Evolutionary conservation across 768 basidiomycete species (phyloP).

Genomic region (Plicaturopsis crispa): DNA sequence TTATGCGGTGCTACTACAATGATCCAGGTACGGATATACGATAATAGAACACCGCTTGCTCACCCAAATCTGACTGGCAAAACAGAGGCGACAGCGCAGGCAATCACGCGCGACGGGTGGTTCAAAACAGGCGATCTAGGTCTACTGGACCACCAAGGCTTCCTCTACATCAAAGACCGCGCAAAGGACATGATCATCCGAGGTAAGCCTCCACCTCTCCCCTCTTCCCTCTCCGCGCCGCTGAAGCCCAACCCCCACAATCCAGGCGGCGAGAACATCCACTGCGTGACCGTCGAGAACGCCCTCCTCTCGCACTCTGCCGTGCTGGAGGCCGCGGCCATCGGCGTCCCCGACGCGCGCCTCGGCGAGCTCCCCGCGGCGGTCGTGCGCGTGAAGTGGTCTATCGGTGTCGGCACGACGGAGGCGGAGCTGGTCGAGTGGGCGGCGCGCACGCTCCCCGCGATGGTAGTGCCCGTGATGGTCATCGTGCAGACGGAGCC

Average conservation of each 20-base stretch:
- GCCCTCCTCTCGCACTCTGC: slow-evolving; percentile 14
- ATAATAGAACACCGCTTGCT: too few relatives aligned
- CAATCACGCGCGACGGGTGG: slow-evolving; percentile 49
- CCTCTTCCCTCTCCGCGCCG: too few relatives aligned
- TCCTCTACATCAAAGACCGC: slow-evolving; percentile 52
- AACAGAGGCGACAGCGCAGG: slow-evolving; percentile 37
- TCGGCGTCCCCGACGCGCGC: slow-evolving; percentile 15
- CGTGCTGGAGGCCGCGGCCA: slow-evolving; percentile 13
- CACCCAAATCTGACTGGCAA: too few relatives aligned
- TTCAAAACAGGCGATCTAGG: slow-evolving; percentile 49
- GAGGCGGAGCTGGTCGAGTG: too few relatives aligned
- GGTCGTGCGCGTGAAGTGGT: slow-evolving; percentile 10
- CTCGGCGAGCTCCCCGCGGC: slow-evolving; percentile 16
- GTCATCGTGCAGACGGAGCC: slow-evolving; percentile 37
- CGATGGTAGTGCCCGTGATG: slow-evolving; percentile 58
- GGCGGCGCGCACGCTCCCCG: slow-evolving; percentile 31
- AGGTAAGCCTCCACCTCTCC: too few relatives aligned
- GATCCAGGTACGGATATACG: too few relatives aligned
- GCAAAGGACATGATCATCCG: too few relatives aligned
- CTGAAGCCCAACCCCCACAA: too few relatives aligned
- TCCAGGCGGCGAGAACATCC: too few relatives aligned
- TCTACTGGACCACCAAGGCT: slow-evolving; percentile 45
- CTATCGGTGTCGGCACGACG: too few relatives aligned
- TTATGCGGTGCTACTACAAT: too few relatives aligned
- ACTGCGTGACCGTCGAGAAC: slow-evolving; percentile 17